Base-by-base conservation (phyloP, 1,284 basidiomycete species). In the Peniophora sp. region DNA sequence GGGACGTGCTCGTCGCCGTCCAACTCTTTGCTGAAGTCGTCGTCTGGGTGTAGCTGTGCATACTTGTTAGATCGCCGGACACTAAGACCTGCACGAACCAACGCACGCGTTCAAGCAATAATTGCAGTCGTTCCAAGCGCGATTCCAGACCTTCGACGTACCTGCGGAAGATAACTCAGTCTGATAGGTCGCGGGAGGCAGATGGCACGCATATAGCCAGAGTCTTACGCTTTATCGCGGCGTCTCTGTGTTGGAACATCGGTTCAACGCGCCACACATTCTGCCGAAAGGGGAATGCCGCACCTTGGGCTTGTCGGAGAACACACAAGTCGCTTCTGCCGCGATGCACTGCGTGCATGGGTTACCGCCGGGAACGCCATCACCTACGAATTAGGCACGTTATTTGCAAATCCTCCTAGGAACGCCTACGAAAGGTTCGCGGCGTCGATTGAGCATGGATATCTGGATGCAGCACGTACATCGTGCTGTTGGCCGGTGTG, bases 21-120 rank as follows among this genome's bases (percentile, higher is more conserved):
- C 16, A 79, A 67, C 50, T 75, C 73, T 50, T 69, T 62, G 2
- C 67, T 65, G 52, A 79, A 71, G 56, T 79, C 76, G 52, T 72
- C 66, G 35, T 71, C 68, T 3, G 78, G 78, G 51, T 74, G 72
- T 2, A 79, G 68, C 76, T 80, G 43, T 17, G 22, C 9, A 10
- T 20, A 24, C 20, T 16, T 3, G 19, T 41, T 6, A 24, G 16
- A 25, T 20, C 20, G 3, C 12, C 17, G 20, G n/a, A 3, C 6
- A 22, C 12, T 3, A 45, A 9, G 23, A 16, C 17, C 12, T 45
- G 23, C 23, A 6, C 23, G 44, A 6, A 22, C 44, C 17, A 5
- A 16, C 44, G n/a, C 22, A 45, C 44, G 14, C 23, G 44, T 16
- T 9, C 8, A 22, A 45, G 23, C 3, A 45, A n/a, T 6, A 16